These are phyloP conservation scores for Saururus chinensis DNA, from an alignment of 164 flowering plant genomes.

Conservation along the genomic window DNA sequence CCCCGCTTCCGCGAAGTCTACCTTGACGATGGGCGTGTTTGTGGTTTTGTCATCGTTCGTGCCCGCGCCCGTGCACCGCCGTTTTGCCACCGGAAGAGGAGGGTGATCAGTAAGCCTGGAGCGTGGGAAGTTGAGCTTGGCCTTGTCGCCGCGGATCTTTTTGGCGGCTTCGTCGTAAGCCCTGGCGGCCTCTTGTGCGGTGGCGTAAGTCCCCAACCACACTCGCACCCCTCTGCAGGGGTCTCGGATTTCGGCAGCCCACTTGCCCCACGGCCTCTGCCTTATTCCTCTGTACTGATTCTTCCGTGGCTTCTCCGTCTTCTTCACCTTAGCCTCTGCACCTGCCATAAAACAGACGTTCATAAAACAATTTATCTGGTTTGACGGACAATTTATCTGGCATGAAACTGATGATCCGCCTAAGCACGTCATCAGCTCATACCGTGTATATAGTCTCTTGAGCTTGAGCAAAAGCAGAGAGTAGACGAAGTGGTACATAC, in stretches of 20 bases:
- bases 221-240: conserved; percentile 56
- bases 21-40: not conserved
- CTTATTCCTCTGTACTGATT: conserved; percentile 61
- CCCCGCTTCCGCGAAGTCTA: conserved; percentile 3
- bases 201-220: conserved; percentile 69
- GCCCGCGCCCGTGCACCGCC: not conserved
- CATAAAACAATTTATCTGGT: not conserved
- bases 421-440: no score
- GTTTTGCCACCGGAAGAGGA: not conserved
- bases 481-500: no score
- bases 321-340: not conserved
- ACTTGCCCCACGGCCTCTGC: conserved; percentile 66
- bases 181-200: conserved; percentile 61
- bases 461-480: no score
- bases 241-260: conserved; percentile 81
- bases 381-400: no score
- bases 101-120: not conserved
- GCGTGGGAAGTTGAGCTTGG: conserved; percentile 61
- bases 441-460: no score
- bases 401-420: no score
- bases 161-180: conserved; percentile 69
- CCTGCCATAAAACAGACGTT: not conserved
- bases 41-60: not conserved
- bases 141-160: conserved; percentile 65
- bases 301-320: conserved; percentile 23